phyloP scores from a whole-genome alignment of 169 alveolate species.

The Theileria parva region DNA sequence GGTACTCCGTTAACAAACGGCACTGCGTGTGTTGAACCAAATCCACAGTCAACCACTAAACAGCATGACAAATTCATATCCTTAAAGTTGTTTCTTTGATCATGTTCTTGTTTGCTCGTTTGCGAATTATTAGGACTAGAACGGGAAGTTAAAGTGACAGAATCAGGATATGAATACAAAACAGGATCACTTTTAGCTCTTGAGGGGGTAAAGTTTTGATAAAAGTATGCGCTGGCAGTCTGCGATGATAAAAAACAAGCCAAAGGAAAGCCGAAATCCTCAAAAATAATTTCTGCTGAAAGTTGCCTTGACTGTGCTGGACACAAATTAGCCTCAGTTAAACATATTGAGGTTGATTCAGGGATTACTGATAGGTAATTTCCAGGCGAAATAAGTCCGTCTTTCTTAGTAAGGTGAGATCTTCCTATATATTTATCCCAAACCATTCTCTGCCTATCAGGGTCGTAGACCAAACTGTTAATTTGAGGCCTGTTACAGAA shows the following conservation, averaged over 20 bases:
- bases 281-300: constrained; percentile 81
- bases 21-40: constrained; percentile 75
- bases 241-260: constrained; percentile 79
- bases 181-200: constrained; percentile 10
- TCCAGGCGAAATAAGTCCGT: constrained; percentile 21
- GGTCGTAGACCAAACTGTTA: constrained; percentile 73
- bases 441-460: constrained; percentile 77
- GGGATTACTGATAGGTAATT: constrained; percentile 55
- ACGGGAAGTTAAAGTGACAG: background rate
- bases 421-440: constrained; percentile 80
- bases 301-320: constrained; percentile 81
- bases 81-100: background rate
- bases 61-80: constrained; percentile 69
- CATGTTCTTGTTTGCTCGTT: constrained; percentile 1
- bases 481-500: constrained; percentile 81
- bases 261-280: constrained; percentile 70
- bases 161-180: constrained; percentile 3
- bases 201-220: constrained; percentile 11
- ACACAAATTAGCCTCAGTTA: constrained; percentile 83
- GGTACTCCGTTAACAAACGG: constrained; percentile 79
- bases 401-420: constrained; percentile 22
- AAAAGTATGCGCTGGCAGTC: constrained; percentile 72
- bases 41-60: constrained; percentile 84
- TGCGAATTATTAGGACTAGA: constrained; percentile 6
- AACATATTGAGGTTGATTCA: constrained; percentile 52